Evolutionary conservation across 2,329 filamentous ascomycete species (phyloP).

Genomic region (Fusarium nygamai): DNA sequence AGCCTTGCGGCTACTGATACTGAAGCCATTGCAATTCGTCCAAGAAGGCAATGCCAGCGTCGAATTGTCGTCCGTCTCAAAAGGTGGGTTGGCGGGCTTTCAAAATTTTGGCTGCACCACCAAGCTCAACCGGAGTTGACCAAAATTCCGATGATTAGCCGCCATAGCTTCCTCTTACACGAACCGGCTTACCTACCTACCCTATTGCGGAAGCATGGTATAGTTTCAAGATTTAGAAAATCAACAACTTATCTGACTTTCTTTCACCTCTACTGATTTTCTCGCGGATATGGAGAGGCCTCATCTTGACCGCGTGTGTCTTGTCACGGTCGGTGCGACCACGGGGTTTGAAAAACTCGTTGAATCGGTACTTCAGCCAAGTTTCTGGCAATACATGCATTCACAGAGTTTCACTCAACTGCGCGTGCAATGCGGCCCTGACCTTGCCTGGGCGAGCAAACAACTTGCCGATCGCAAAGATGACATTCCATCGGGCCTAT

Average conservation of each 20-base stretch:
- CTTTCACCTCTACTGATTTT: not conserved
- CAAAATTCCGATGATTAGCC: slow-evolving; percentile 43
- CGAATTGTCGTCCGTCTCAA: slow-evolving; percentile 31
- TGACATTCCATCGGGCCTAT: slow-evolving; percentile 41
- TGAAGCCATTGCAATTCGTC: slow-evolving; percentile 51
- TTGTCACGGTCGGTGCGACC: slow-evolving; percentile 93
- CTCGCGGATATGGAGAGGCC: slow-evolving; percentile 4
- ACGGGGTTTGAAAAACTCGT: slow-evolving; percentile 82
- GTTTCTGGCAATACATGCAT: slow-evolving; percentile 71
- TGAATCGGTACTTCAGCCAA: slow-evolving; percentile 67
- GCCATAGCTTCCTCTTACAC: slow-evolving; percentile 14
- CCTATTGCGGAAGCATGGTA: slow-evolving; percentile 5
- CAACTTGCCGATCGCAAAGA: slow-evolving; percentile 30
- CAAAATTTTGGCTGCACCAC: slow-evolving; percentile 47
- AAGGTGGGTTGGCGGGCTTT: slow-evolving; percentile 36
- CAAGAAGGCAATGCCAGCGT: slow-evolving; percentile 37
- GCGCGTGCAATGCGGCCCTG: slow-evolving; percentile 82
- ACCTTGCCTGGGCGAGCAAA: slow-evolving; percentile 55
- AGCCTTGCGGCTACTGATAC: slow-evolving; percentile 51
- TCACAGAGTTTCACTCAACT: slow-evolving; percentile 74
- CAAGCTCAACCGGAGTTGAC: slow-evolving; percentile 8
- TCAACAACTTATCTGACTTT: not conserved
- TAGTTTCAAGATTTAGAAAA: not conserved
- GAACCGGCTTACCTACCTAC: not conserved
- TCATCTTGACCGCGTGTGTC: slow-evolving; percentile 61